Conservation (phyloP, 495 filamentous ascomycete genomes). For the Neurospora sublineolata region DNA sequence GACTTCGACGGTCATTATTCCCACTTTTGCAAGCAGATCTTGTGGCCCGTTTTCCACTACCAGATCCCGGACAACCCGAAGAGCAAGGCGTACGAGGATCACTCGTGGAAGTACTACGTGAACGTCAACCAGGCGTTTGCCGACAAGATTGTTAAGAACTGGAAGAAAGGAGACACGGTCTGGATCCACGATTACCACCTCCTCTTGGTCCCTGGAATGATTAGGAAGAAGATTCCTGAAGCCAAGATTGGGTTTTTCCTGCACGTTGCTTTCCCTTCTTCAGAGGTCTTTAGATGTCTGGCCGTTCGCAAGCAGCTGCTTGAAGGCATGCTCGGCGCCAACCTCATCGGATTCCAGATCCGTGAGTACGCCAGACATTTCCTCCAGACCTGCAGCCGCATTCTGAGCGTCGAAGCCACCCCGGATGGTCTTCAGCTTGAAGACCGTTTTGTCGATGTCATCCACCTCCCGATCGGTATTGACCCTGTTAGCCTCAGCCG, state of each 20-base stretch:
- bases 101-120: slow-evolving; percentile 90
- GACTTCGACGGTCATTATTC: slow-evolving; percentile 88
- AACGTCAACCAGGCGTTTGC: slow-evolving; percentile 85
- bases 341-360: slow-evolving; percentile 85
- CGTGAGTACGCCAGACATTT: slow-evolving; percentile 88
- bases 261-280: slow-evolving; percentile 89
- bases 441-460: slow-evolving; percentile 80
- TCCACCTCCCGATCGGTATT: slow-evolving; percentile 66
- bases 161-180: slow-evolving; percentile 80
- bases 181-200: slow-evolving; percentile 96
- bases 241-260: slow-evolving; percentile 92
- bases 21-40: slow-evolving; percentile 85
- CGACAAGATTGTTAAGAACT: slow-evolving; percentile 75
- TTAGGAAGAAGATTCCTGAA: slow-evolving; percentile 74
- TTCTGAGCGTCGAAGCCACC: slow-evolving; percentile 77
- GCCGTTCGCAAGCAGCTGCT: slow-evolving; percentile 74
- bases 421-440: slow-evolving; percentile 82
- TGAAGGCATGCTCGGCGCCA: slow-evolving; percentile 82
- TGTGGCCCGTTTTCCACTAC: slow-evolving; percentile 91
- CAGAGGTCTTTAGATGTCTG: slow-evolving; percentile 85
- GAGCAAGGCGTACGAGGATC: slow-evolving; percentile 93
- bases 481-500: slow-evolving; percentile 64
- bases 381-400: slow-evolving; percentile 80
- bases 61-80: slow-evolving; percentile 93
- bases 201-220: slow-evolving; percentile 81